A percentile compares a stretch with the other conserved stretches of the same genome.
These are phyloP conservation scores for Chionographis japonica DNA, from an alignment of 106 monocot species.

Conservation along the genomic window DNA sequence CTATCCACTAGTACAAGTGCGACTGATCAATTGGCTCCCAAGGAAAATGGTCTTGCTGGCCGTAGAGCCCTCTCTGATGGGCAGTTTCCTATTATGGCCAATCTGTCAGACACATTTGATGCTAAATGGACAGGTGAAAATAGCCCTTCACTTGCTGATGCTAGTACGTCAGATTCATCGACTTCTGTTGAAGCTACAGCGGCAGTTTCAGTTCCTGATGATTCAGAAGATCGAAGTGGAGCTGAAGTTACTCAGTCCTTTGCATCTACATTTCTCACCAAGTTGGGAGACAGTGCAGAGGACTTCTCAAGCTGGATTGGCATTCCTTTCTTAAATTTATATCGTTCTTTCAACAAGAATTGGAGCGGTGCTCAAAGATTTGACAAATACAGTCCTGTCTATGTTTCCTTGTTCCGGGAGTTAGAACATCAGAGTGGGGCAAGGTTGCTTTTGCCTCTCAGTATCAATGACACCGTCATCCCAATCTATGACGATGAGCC, in stretches of 20 bases:
- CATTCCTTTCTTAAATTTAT: conserved; percentile 53
- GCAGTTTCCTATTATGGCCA: conserved; percentile 41
- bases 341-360: conserved; percentile 54
- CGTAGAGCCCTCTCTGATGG: conserved; percentile 67
- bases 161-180: conserved; percentile 15
- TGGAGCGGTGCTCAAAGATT: conserved; percentile 19
- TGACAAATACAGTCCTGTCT: conserved; percentile 54
- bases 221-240: conserved; percentile 25
- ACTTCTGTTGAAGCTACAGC: conserved; percentile 12
- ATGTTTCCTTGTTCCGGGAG: conserved; percentile 38
- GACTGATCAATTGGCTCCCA: conserved; percentile 30
- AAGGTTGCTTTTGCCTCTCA: conserved; percentile 58
- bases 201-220: conserved; percentile 15
- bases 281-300: conserved; percentile 27
- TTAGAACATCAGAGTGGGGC: conserved; percentile 42
- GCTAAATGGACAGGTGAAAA: conserved; percentile 76
- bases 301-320: conserved; percentile 47
- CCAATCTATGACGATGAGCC: conserved; percentile 92
- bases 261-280: conserved; percentile 15
- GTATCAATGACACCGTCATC: conserved; percentile 62
- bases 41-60: conserved; percentile 29
- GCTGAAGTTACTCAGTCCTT: conserved; percentile 20
- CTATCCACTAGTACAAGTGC: conserved; percentile 37
- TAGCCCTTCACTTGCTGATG: conserved; percentile 15
- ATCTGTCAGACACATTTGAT: conserved; percentile 72